Conservation (phyloP, 2,329 filamentous ascomycete species). For the Hyphodiscus sp. region DNA sequence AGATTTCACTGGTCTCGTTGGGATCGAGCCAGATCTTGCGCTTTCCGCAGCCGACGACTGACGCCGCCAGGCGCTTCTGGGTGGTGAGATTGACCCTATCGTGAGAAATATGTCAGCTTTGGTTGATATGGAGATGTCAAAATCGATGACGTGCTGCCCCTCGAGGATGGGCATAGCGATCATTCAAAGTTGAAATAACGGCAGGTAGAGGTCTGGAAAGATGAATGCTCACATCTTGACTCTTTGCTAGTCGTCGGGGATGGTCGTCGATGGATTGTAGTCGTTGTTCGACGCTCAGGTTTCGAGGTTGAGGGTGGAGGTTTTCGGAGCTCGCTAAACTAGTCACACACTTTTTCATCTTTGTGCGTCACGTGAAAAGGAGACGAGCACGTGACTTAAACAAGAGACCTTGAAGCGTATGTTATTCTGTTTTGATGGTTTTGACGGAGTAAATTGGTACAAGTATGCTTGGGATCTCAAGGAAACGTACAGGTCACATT, state of each 20-base stretch:
- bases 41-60: slow-evolving; percentile 98
- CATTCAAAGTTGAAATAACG: slow-evolving; percentile 2
- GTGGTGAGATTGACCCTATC: slow-evolving; percentile 98
- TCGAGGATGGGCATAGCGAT: background rate
- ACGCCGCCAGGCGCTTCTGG: slow-evolving; percentile 99
- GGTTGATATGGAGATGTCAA: slow-evolving; percentile 3
- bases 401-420: too few species aligned
- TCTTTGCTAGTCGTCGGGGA: slow-evolving; percentile 25
- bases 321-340: slow-evolving; percentile 1
- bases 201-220: slow-evolving; percentile 1
- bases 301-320: slow-evolving; percentile 1
- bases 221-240: slow-evolving; percentile 29
- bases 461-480: too few species aligned
- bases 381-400: too few species aligned
- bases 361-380: too few species aligned
- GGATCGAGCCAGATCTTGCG: slow-evolving; percentile 99
- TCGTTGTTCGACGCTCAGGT: slow-evolving; percentile 16
- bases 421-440: too few species aligned
- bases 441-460: too few species aligned
- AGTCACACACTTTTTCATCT: background rate
- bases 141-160: background rate
- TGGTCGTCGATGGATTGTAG: slow-evolving; percentile 24
- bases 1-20: slow-evolving; percentile 98
- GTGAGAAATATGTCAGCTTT: slow-evolving; percentile 27
- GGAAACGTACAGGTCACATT: too few species aligned